Conservation (phyloP, 2,329 filamentous ascomycete genomes). For the Phialophora tarda region DNA sequence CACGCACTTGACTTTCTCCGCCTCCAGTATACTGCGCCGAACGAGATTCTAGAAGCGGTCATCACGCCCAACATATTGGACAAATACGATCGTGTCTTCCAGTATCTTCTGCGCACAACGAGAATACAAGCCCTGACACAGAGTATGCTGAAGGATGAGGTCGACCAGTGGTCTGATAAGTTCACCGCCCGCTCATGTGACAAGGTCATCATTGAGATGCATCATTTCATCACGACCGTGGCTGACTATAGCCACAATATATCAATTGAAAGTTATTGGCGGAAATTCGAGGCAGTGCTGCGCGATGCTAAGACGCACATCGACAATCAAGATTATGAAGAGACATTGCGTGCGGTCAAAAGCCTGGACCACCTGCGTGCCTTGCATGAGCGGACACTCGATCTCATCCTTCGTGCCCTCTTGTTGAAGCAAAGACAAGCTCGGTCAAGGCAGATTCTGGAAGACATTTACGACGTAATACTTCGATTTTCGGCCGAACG, state of each 20-base stretch:
- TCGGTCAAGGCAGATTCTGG: constrained; percentile 72
- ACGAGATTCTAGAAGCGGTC: constrained; percentile 68
- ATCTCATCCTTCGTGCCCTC: constrained; percentile 74
- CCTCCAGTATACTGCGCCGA: constrained; percentile 79
- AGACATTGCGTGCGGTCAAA: constrained; percentile 56
- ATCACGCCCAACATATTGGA: constrained; percentile 72
- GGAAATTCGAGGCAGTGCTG: constrained; percentile 69
- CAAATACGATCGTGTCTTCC: constrained; percentile 87
- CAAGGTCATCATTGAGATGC: constrained; percentile 75
- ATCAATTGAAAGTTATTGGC: constrained; percentile 76
- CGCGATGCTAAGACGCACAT: constrained; percentile 66
- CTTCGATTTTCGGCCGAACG: constrained; percentile 66
- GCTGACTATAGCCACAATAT: constrained; percentile 80
- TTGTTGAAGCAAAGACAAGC: constrained; percentile 76
- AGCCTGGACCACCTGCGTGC: constrained; percentile 71
- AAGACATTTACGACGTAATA: constrained; percentile 76
- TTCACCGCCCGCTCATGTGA: constrained; percentile 46
- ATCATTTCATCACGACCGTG: constrained; percentile 76
- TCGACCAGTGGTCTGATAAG: constrained; percentile 22
- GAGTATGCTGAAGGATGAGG: constrained; percentile 36
- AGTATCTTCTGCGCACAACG: constrained; percentile 74
- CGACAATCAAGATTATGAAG: constrained; percentile 52
- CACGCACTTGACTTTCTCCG: constrained; percentile 93
- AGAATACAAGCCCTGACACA: constrained; percentile 76
- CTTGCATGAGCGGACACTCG: constrained; percentile 74